These are phyloP conservation scores for Pulveroboletus sp. DNA, from an alignment of 768 basidiomycete genomes.

Conservation along the genomic window DNA sequence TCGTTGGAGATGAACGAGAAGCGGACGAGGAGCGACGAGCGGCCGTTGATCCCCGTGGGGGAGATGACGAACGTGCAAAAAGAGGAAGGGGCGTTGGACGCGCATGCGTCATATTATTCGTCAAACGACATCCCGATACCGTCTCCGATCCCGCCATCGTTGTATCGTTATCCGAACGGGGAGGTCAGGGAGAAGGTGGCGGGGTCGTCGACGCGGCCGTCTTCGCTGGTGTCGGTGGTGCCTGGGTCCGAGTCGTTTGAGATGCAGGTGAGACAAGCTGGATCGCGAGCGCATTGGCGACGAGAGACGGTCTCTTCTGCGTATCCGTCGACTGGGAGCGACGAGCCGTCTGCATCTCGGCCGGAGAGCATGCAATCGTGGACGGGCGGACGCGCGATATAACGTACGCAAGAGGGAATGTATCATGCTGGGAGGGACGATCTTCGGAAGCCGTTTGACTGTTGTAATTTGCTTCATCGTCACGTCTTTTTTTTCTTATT, in stretches of 20 bases:
- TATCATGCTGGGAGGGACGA: too few relatives aligned
- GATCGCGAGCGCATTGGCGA: conserved; percentile 8
- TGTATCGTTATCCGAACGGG: conserved; percentile 44
- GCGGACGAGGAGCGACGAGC: background rate
- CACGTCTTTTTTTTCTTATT: too few relatives aligned
- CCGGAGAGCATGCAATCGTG: conserved; percentile 16
- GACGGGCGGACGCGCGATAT: conserved; percentile 19
- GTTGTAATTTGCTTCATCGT: too few relatives aligned
- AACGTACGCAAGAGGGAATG: too few relatives aligned
- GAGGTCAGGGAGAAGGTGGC: conserved; percentile 39
- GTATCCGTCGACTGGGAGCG: background rate
- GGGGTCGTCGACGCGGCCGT: conserved; percentile 6
- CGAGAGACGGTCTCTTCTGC: background rate
- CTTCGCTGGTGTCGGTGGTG: conserved; percentile 9
- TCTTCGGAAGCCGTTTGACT: too few relatives aligned
- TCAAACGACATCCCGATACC: conserved; percentile 45
- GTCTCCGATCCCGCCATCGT: conserved; percentile 54
- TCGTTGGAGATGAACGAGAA: conserved; percentile 17
- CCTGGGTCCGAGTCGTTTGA: conserved; percentile 27
- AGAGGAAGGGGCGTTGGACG: conserved; percentile 18
- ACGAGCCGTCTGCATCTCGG: background rate
- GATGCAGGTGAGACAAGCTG: conserved; percentile 35
- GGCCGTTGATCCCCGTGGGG: conserved; percentile 12
- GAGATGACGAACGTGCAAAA: background rate
- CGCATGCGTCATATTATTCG: conserved; percentile 60